Percentiles rank a stretch among this genome's conserved stretches.
Conservation (phyloP, 2,329 filamentous ascomycete species). For the Dothideomycetidae sp. region DNA sequence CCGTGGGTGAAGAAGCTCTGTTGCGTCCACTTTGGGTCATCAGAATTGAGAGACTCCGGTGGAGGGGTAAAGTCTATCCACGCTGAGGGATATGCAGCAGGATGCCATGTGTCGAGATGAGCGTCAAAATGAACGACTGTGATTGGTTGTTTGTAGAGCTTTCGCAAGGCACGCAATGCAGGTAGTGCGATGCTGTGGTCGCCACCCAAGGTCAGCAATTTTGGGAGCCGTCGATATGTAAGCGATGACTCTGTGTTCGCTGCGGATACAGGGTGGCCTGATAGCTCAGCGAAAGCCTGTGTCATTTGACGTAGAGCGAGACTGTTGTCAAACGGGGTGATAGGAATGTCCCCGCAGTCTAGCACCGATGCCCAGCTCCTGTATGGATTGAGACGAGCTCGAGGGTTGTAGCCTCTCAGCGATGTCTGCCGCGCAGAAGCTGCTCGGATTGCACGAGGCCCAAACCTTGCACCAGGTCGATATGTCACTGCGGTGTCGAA, state of each 20-base stretch:
- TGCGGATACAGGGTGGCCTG: slow-evolving; percentile 27
- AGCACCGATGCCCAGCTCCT: slow-evolving; percentile 61
- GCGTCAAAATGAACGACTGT: slow-evolving; percentile 39
- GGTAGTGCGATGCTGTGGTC: slow-evolving; percentile 38
- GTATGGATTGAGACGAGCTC: slow-evolving; percentile 74
- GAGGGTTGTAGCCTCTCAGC: slow-evolving; percentile 61
- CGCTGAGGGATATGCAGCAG: slow-evolving; percentile 60
- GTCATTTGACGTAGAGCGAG: slow-evolving; percentile 75
- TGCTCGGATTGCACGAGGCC: slow-evolving; percentile 72
- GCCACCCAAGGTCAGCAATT: slow-evolving; percentile 35
- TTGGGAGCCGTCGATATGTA: slow-evolving; percentile 30
- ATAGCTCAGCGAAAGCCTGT: slow-evolving; percentile 59
- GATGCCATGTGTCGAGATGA: slow-evolving; percentile 78
- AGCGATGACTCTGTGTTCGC: slow-evolving; percentile 25
- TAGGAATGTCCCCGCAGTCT: slow-evolving; percentile 83
- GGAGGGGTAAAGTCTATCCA: slow-evolving; percentile 41
- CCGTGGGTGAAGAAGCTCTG: slow-evolving; percentile 75
- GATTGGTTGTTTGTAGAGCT: slow-evolving; percentile 30
- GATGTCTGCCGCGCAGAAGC: slow-evolving; percentile 69
- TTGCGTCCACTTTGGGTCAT: slow-evolving; percentile 27
- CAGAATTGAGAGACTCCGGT: slow-evolving; percentile 1
- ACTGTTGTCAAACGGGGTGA: slow-evolving; percentile 74
- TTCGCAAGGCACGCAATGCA: slow-evolving; percentile 35
- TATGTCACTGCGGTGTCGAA: slow-evolving; percentile 38
- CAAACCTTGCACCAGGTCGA: slow-evolving; percentile 50